These are phyloP conservation scores for Hippophae tibetana DNA, from an alignment of 306 rosid species.

Conservation along the genomic window DNA sequence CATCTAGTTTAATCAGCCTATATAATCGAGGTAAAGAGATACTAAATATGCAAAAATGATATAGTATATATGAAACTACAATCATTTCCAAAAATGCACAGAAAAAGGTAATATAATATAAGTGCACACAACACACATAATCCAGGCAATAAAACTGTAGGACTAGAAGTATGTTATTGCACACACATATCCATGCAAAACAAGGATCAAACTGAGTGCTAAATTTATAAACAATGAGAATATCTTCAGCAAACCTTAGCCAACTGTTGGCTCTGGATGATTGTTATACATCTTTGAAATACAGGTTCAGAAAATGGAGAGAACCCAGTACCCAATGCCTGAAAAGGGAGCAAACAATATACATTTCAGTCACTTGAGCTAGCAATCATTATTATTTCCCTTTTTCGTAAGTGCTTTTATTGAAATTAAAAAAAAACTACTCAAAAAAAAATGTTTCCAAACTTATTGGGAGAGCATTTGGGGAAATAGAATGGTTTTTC, in stretches of 20 bases:
- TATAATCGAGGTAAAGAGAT: background rate
- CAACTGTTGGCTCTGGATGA: slow-evolving; percentile 80
- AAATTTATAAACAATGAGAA: slow-evolving; percentile 7
- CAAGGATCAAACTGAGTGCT: background rate
- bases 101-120: too few species aligned
- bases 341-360: slow-evolving; percentile 20
- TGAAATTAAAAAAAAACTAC: too few species aligned
- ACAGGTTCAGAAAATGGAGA: slow-evolving; percentile 90
- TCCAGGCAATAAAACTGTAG: background rate
- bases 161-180: background rate
- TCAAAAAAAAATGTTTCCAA: too few species aligned
- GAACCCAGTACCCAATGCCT: slow-evolving; percentile 95
- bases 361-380: background rate
- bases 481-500: too few species aligned
- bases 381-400: background rate
- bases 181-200: background rate
- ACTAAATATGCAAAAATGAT: background rate
- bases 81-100: too few species aligned
- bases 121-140: too few species aligned
- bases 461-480: too few species aligned
- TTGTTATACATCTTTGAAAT: slow-evolving; percentile 89
- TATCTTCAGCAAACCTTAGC: slow-evolving; percentile 61
- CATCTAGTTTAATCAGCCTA: too few species aligned
- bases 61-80: background rate
- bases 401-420: background rate